These are phyloP conservation scores for Herpetospermum pedunculosum DNA, from an alignment of 306 rosid species.

Conservation along the genomic window DNA sequence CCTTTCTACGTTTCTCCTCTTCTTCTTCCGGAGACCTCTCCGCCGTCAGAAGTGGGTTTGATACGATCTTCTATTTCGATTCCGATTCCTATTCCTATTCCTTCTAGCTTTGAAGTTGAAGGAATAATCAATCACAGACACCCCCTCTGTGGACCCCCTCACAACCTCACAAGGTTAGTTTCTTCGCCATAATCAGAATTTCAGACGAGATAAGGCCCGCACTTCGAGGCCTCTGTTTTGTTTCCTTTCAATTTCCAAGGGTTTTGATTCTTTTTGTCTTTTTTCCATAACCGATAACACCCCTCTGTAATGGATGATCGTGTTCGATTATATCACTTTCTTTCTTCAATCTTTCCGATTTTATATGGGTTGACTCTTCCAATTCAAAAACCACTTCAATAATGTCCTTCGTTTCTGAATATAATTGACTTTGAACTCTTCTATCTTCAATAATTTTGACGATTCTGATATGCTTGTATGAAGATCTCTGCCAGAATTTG, in stretches of 20 bases:
- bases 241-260: neutral
- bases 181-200: neutral
- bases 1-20: no score
- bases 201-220: constrained; percentile 36
- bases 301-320: neutral
- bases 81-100: constrained; percentile 1
- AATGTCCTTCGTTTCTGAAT: neutral
- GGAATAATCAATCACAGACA: constrained; percentile 15
- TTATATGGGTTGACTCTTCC: neutral
- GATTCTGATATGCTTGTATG: neutral
- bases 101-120: no score
- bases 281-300: constrained; percentile 2
- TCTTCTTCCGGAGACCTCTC: no score
- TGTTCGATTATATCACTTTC: neutral
- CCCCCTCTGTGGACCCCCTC: constrained; percentile 18
- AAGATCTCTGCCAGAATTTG: neutral
- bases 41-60: no score
- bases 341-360: neutral
- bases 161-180: constrained; percentile 27
- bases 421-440: neutral
- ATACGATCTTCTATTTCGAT: no score
- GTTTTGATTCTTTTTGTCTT: constrained; percentile 11
- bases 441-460: neutral
- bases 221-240: constrained; percentile 18
- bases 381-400: neutral